Conservation (phyloP, 2,329 filamentous ascomycete species). For the Teratosphaeria nubilosa region DNA sequence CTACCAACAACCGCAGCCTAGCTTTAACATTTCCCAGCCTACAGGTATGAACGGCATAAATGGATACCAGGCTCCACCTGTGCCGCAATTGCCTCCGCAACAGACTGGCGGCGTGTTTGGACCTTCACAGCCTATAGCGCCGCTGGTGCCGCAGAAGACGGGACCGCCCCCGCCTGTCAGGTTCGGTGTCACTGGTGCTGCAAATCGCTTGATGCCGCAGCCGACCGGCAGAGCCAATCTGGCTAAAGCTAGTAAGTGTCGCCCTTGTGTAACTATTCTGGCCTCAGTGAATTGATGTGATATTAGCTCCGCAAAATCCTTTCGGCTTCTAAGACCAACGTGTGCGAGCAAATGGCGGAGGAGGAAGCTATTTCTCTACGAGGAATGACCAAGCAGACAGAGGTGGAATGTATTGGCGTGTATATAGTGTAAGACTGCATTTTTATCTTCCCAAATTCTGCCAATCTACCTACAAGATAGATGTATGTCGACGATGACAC, state of each 20-base stretch:
- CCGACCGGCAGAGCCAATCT: constrained; percentile 87
- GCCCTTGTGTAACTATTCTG: background rate
- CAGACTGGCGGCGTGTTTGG: constrained; percentile 36
- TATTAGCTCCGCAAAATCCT: constrained; percentile 55
- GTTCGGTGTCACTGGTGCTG: constrained; percentile 66
- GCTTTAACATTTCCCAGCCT: constrained; percentile 28
- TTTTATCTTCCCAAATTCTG: too few species aligned
- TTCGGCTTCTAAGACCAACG: constrained; percentile 51
- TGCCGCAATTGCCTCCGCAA: constrained; percentile 48
- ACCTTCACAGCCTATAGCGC: constrained; percentile 38
- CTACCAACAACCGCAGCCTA: constrained; percentile 42
- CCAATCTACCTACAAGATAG: too few species aligned
- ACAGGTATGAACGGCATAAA: constrained; percentile 28
- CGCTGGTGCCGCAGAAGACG: constrained; percentile 67
- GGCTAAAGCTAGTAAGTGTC: constrained; percentile 82
- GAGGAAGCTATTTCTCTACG: background rate
- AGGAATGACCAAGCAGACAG: too few species aligned
- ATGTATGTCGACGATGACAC: too few species aligned
- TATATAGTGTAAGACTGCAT: too few species aligned
- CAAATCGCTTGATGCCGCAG: constrained; percentile 73
- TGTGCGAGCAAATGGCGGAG: background rate
- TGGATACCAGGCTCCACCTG: background rate
- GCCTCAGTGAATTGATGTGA: constrained; percentile 3
- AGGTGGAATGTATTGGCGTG: too few species aligned
- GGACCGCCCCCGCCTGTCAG: constrained; percentile 78